Base-by-base conservation (phyloP, 148 eudicot genomes). In the Nyssa sinensis region DNA sequence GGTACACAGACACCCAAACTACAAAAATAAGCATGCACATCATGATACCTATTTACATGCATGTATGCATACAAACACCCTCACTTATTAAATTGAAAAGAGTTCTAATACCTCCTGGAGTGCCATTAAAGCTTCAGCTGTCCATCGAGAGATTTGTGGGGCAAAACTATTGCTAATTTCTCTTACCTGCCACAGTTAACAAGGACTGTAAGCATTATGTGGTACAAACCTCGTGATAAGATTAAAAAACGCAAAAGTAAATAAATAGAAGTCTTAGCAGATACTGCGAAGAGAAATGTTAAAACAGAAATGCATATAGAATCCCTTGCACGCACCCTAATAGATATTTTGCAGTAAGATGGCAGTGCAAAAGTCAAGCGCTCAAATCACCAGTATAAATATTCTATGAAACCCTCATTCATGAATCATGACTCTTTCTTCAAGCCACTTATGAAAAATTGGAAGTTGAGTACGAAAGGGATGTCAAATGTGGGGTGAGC, bases 71-170 rank as follows among this genome's bases (percentile, higher is more conserved):
- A 24, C 16, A 23, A 23, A 35, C 65, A 71, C 53, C 27, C 35
- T 28, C 49, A 33, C 32, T 57, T 29, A 33, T 13, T 71, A 39
- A 58, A 58, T 4, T 12, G 39, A 71, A 31, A 57, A 62, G 66
- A 37, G 14, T 35, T 63, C 30, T 55, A 69, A 37, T 84, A 93
- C 98, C 90, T 88, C 93, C 78, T 90, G 96, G 57, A 93, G 64
- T 25, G 93, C 93, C 67, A 84, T 49, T 37, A 93, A 57, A 32
- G 96, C 98, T 86, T 93, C 90, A 77, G 92, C 93, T 77, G 84
- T 78, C 96, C 98, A 93, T 62, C 93, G 92, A n/a, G 41, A 65
- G 61, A 92, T 61, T 8, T 27, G 19, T 10, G 85, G 79, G 16
- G 91, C 34, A 12, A 75, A 60, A 16, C 17, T 57, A 71, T 35